These are phyloP conservation scores for Tetracladium setigerum DNA, from an alignment of 495 filamentous ascomycete species.

Conservation along the genomic window DNA sequence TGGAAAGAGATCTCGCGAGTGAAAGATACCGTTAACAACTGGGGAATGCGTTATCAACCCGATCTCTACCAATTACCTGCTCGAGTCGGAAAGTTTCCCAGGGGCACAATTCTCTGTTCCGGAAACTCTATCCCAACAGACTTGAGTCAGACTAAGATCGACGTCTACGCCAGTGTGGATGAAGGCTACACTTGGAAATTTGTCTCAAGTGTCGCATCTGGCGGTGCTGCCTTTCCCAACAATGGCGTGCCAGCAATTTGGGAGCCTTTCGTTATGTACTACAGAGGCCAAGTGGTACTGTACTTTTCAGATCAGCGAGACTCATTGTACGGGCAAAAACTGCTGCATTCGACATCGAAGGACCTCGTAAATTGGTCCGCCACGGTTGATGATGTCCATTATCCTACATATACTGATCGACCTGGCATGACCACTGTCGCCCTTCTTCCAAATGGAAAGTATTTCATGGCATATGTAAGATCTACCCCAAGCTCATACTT, in stretches of 20 bases:
- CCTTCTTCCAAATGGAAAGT: constrained; percentile 47
- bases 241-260: constrained; percentile 58
- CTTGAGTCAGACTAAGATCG: constrained; percentile 53
- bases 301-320: constrained; percentile 65
- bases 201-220: constrained; percentile 51
- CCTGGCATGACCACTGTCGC: constrained; percentile 54
- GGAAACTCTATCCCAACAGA: constrained; percentile 54
- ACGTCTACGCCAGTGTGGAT: constrained; percentile 53
- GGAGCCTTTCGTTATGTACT: constrained; percentile 54
- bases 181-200: constrained; percentile 53
- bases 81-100: constrained; percentile 41
- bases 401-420: constrained; percentile 46
- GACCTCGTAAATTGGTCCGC: constrained; percentile 49
- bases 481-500: too few species aligned
- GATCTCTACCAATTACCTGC: constrained; percentile 51
- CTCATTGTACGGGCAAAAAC: constrained; percentile 52
- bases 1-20: constrained; percentile 53
- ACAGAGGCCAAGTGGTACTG: constrained; percentile 46
- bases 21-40: constrained; percentile 50
- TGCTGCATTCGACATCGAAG: constrained; percentile 48
- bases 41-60: constrained; percentile 57
- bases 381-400: constrained; percentile 49
- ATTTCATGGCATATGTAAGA: too few species aligned
- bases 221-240: constrained; percentile 48
- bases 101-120: constrained; percentile 51